Percentiles rank a stretch among this genome's conserved stretches.
Evolutionary conservation across 108 stramenopile species (phyloP).

Genomic region (Cyclotella choctawhatcheeana): DNA sequence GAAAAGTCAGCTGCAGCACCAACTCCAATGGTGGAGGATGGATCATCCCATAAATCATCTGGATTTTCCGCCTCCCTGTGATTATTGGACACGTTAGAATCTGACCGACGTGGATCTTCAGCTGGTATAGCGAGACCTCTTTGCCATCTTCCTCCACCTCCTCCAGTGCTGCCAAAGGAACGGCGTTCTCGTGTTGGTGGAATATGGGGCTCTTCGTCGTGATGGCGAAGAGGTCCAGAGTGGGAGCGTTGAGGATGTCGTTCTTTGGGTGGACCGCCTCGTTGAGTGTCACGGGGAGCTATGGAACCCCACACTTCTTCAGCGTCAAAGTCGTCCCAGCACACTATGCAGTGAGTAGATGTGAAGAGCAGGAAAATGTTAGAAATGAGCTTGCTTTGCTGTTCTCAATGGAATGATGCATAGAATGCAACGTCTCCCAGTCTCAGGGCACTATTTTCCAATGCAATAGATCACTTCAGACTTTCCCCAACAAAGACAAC

Average conservation of each 20-base stretch:
- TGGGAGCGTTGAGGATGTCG: neutral
- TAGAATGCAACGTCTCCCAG: too few relatives aligned
- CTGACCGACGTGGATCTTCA: conserved; percentile 14
- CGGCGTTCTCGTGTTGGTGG: neutral
- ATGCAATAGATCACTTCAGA: too few relatives aligned
- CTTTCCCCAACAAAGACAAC: conserved; percentile 6
- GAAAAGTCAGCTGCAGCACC: conserved; percentile 84
- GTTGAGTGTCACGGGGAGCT: conserved; percentile 13
- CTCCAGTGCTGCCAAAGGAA: neutral
- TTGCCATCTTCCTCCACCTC: conserved; percentile 66
- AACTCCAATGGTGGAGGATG: conserved; percentile 45
- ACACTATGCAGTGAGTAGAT: conserved; percentile 6
- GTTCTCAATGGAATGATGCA: too few relatives aligned
- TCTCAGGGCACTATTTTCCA: neutral
- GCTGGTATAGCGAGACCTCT: conserved; percentile 80
- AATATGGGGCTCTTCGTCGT: conserved; percentile 5
- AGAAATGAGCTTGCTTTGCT: too few relatives aligned
- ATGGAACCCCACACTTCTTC: conserved; percentile 79
- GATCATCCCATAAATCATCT: conserved; percentile 90
- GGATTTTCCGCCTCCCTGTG: conserved; percentile 78
- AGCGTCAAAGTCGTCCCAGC: conserved; percentile 84
- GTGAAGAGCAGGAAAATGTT: too few relatives aligned
- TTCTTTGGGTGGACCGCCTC: neutral
- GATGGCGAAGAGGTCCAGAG: neutral
- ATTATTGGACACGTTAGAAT: neutral